These are phyloP conservation scores for Ogataea pini DNA, from an alignment of 805 yeast species.

Conservation along the genomic window DNA sequence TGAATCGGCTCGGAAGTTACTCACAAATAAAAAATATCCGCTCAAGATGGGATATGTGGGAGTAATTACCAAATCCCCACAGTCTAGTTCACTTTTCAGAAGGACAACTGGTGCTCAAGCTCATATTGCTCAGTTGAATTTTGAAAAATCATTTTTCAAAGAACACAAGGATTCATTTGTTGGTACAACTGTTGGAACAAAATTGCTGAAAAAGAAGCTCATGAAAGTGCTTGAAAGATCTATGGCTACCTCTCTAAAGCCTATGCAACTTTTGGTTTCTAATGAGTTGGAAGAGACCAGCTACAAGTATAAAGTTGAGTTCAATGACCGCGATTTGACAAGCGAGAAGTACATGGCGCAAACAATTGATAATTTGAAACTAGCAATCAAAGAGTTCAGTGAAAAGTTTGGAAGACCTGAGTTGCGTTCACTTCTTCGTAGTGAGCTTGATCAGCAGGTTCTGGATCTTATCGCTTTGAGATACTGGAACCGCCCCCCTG, in stretches of 20 bases:
- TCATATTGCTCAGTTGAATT: slow-evolving; percentile 64
- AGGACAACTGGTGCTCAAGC: slow-evolving; percentile 61
- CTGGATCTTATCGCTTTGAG: slow-evolving; percentile 83
- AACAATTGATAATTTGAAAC: slow-evolving; percentile 82
- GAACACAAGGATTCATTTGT: slow-evolving; percentile 58
- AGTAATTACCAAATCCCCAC: slow-evolving; percentile 81
- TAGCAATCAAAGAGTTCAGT: slow-evolving; percentile 84
- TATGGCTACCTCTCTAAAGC: slow-evolving; percentile 85
- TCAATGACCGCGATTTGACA: slow-evolving; percentile 90
- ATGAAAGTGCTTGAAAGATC: slow-evolving; percentile 86
- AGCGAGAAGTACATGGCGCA: slow-evolving; percentile 94
- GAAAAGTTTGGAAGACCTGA: slow-evolving; percentile 81
- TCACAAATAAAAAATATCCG: slow-evolving; percentile 83
- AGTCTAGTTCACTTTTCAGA: slow-evolving; percentile 46
- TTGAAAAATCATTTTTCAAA: slow-evolving; percentile 64
- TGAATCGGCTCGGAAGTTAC: slow-evolving; percentile 61
- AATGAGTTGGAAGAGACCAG: slow-evolving; percentile 92
- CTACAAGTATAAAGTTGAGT: slow-evolving; percentile 92
- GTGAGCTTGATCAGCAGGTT: slow-evolving; percentile 86
- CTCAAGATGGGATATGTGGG: slow-evolving; percentile 97
- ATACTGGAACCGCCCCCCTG: slow-evolving; percentile 80
- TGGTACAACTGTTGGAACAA: slow-evolving; percentile 76
- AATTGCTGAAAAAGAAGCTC: slow-evolving; percentile 70
- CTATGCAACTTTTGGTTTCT: slow-evolving; percentile 82
- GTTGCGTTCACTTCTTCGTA: slow-evolving; percentile 72